Evolutionary conservation across 176 grass and related monocot genomes (phyloP).

Genomic region (Aegilops bicornis): DNA sequence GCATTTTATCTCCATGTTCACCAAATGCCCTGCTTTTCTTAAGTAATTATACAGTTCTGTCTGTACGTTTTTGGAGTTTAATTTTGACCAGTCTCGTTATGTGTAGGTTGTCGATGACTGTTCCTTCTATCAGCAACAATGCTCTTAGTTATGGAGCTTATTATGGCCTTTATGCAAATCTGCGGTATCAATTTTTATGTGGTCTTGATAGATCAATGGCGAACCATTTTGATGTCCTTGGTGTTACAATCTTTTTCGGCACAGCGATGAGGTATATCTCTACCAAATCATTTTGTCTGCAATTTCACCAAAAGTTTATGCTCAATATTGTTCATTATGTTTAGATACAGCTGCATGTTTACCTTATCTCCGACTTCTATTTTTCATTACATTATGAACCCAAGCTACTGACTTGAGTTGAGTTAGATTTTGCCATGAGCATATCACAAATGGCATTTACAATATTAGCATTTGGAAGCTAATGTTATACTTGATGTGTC

Average conservation of each 20-base stretch:
- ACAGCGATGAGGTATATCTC: slow-evolving; percentile 54
- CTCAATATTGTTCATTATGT: not conserved
- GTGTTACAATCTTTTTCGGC: slow-evolving; percentile 61
- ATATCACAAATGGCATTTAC: not conserved
- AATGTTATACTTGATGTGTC: not conserved
- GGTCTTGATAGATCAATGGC: slow-evolving; percentile 57
- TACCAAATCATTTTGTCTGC: not conserved
- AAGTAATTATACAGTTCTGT: not conserved
- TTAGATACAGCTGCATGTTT: not conserved
- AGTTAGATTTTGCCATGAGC: not conserved
- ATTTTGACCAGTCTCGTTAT: not conserved
- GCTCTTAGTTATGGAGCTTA: slow-evolving; percentile 76
- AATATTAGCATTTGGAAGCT: slow-evolving; percentile 14
- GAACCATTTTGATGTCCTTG: slow-evolving; percentile 72
- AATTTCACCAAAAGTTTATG: not conserved
- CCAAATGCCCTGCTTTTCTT: not conserved
- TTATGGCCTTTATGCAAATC: slow-evolving; percentile 70
- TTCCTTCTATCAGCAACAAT: slow-evolving; percentile 63
- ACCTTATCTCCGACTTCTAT: not conserved
- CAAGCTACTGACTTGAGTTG: not conserved
- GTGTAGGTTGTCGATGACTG: slow-evolving; percentile 55
- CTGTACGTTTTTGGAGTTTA: not conserved
- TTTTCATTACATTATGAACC: slow-evolving; percentile 12
- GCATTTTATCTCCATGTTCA: slow-evolving; percentile 13
- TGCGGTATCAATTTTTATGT: slow-evolving; percentile 65